Evolutionary conservation across 495 filamentous ascomycete species (phyloP).

Genomic region (Xylaria grammica): DNA sequence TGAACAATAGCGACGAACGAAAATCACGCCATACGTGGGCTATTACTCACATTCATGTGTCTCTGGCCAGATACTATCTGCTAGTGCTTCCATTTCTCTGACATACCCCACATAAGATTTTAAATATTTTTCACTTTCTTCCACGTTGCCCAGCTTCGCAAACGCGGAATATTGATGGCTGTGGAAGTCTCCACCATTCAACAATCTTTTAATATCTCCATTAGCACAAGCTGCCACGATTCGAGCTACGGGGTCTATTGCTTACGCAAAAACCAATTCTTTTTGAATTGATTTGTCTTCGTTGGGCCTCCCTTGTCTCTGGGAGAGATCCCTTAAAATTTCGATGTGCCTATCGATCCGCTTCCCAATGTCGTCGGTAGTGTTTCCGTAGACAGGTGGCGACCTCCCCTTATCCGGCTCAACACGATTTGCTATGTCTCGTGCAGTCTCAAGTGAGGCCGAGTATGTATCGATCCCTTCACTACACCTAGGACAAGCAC

Average conservation of each 20-base stretch:
- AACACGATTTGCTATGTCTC: background rate
- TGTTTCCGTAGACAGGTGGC: background rate
- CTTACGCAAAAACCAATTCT: conserved; percentile 15
- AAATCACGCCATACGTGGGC: background rate
- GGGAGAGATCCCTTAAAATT: background rate
- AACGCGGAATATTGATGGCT: background rate
- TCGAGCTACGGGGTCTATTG: background rate
- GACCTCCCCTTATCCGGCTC: background rate
- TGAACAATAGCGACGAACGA: background rate
- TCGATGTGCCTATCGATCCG: background rate
- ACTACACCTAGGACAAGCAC: background rate
- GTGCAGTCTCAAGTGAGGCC: background rate
- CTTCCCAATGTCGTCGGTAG: background rate
- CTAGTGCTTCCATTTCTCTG: background rate
- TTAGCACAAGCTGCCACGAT: background rate
- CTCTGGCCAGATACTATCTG: background rate
- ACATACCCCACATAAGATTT: background rate
- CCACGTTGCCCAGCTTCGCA: background rate
- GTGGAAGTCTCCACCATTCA: background rate
- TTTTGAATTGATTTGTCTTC: background rate
- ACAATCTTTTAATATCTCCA: background rate
- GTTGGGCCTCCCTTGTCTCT: background rate
- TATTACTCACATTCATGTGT: background rate
- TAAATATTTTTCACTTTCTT: background rate
- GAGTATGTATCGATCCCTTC: background rate